These are phyloP conservation scores for Calvatia gigantea DNA, from an alignment of 768 basidiomycete genomes.

Conservation along the genomic window DNA sequence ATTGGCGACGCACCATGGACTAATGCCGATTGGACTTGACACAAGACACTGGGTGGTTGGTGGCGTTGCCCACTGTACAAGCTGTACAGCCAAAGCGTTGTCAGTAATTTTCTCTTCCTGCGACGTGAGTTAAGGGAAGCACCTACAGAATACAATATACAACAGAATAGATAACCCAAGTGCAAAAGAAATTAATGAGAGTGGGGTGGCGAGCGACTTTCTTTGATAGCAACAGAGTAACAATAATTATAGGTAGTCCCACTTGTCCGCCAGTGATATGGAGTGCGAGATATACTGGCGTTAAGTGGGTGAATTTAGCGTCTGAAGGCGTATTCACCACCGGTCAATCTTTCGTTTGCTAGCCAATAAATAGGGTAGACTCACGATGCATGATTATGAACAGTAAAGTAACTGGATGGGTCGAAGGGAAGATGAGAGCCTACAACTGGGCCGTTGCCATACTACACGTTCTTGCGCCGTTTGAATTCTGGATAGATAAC, in stretches of 20 bases:
- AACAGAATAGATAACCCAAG: slow-evolving; percentile 54
- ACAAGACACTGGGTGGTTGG: slow-evolving; percentile 30
- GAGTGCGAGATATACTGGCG: slow-evolving; percentile 39
- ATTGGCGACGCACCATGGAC: slow-evolving; percentile 51
- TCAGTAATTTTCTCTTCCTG: background rate
- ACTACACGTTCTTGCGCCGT: slow-evolving; percentile 1
- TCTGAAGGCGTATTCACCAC: background rate
- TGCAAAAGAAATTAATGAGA: slow-evolving; percentile 54
- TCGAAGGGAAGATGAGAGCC: background rate
- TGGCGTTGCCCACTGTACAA: slow-evolving; percentile 13
- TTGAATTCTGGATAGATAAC: background rate
- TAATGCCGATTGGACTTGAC: slow-evolving; percentile 50
- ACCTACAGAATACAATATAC: slow-evolving; percentile 49
- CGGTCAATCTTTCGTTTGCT: background rate
- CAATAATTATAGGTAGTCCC: slow-evolving; percentile 44
- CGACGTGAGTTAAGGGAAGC: background rate
- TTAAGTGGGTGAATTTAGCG: slow-evolving; percentile 24
- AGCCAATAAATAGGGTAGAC: background rate
- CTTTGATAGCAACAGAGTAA: slow-evolving; percentile 40
- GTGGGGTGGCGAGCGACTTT: slow-evolving; percentile 44
- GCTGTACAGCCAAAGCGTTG: background rate
- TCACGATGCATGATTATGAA: background rate
- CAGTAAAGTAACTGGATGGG: background rate
- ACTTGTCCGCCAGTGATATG: slow-evolving; percentile 52
- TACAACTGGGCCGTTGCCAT: slow-evolving; percentile 6